Conservation (phyloP, 2,329 filamentous ascomycete genomes). For the Emergomyces orientalis region DNA sequence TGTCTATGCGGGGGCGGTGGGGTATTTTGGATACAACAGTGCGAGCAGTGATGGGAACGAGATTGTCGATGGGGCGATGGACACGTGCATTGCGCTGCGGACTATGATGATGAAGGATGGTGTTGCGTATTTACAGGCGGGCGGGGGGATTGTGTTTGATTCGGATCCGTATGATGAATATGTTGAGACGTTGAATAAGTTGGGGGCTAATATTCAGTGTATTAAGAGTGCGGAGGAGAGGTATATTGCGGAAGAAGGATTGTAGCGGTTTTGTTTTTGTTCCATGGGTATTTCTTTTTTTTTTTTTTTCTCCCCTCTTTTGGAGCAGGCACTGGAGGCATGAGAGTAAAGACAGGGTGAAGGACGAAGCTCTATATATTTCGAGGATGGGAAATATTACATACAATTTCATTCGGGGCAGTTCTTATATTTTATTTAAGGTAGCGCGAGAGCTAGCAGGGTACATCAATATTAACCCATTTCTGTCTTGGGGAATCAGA, state of each 20-base stretch:
- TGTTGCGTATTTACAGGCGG: slow-evolving; percentile 79
- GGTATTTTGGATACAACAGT: slow-evolving; percentile 84
- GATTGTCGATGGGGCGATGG: slow-evolving; percentile 75
- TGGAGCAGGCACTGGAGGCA: too few relatives aligned
- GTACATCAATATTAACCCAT: too few relatives aligned
- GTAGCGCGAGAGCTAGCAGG: too few relatives aligned
- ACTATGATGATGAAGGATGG: slow-evolving; percentile 94
- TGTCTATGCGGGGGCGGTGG: slow-evolving; percentile 90
- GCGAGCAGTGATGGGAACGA: slow-evolving; percentile 54
- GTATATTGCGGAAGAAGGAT: slow-evolving; percentile 39
- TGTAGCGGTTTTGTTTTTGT: background rate
- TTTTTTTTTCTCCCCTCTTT: too few relatives aligned
- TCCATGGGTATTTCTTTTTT: background rate
- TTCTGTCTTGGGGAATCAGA: too few relatives aligned
- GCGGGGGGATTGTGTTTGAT: slow-evolving; percentile 87
- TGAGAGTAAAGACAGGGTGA: too few relatives aligned
- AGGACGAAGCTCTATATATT: slow-evolving; percentile 3
- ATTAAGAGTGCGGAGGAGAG: slow-evolving; percentile 73
- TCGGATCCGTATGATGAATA: slow-evolving; percentile 86
- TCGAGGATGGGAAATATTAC: too few relatives aligned
- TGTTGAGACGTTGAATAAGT: slow-evolving; percentile 94
- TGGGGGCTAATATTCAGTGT: slow-evolving; percentile 79
- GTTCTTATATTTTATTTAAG: too few relatives aligned
- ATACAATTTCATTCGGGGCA: too few relatives aligned
- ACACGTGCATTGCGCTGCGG: slow-evolving; percentile 70